Percentiles rank a stretch among this genome's conserved stretches.
These are phyloP conservation scores for Barbatosphaeria neglecta DNA, from an alignment of 495 filamentous ascomycete genomes.

Conservation along the genomic window DNA sequence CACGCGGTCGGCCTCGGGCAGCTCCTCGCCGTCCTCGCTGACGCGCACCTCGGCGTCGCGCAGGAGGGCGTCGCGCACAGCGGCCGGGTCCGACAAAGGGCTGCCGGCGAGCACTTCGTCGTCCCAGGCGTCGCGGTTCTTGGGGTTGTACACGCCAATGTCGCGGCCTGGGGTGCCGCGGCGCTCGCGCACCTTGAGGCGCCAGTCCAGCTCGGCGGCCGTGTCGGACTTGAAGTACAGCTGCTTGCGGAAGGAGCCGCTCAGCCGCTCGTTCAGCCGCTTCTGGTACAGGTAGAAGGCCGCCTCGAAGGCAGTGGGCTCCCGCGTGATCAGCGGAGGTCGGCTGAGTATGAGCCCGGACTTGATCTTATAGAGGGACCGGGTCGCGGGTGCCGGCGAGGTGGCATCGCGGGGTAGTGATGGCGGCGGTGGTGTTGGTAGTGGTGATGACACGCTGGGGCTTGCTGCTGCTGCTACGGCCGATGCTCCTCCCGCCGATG, in stretches of 20 bases:
- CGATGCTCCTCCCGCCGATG: background rate
- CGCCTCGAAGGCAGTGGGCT: conserved; percentile 78
- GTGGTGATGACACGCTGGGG: background rate
- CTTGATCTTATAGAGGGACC: conserved; percentile 51
- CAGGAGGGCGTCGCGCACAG: conserved; percentile 45
- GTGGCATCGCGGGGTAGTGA: conserved; percentile 2
- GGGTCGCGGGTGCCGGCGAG: conserved; percentile 8
- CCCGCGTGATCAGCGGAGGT: conserved; percentile 73
- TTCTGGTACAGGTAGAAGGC: conserved; percentile 94
- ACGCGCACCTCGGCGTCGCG: conserved; percentile 63
- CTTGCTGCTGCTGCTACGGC: background rate
- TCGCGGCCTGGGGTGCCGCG: conserved; percentile 62
- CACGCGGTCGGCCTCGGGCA: conserved; percentile 49
- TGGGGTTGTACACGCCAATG: conserved; percentile 76
- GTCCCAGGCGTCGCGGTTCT: conserved; percentile 69
- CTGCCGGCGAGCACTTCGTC: conserved; percentile 79
- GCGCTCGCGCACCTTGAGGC: conserved; percentile 67
- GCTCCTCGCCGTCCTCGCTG: conserved; percentile 49
- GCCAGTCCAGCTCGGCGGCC: conserved; percentile 76
- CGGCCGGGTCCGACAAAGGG: conserved; percentile 43
- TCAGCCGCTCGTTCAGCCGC: conserved; percentile 86
- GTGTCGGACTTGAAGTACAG: conserved; percentile 96
- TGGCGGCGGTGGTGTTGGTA: background rate
- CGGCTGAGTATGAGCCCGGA: conserved; percentile 78
- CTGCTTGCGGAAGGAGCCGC: conserved; percentile 76